Percentiles rank a stretch among this genome's conserved stretches.
These are phyloP conservation scores for Candida saitoana DNA, from an alignment of 805 yeast species.

Conservation along the genomic window DNA sequence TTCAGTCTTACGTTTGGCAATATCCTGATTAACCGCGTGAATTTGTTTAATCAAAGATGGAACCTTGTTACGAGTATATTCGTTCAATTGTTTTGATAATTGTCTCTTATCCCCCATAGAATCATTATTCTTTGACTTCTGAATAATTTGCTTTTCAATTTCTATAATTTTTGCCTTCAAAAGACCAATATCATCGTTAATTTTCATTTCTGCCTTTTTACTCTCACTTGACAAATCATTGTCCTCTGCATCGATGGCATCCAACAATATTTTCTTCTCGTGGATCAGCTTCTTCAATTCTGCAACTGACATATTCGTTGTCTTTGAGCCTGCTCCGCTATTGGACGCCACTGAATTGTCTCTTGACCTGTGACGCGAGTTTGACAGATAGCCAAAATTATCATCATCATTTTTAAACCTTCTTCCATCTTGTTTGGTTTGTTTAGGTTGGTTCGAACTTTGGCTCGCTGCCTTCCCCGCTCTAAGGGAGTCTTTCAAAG, in stretches of 20 bases:
- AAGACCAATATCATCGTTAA: slow-evolving; percentile 55
- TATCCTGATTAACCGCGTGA: slow-evolving; percentile 59
- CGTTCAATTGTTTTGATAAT: slow-evolving; percentile 54
- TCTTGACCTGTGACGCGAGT: slow-evolving; percentile 55
- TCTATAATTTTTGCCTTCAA: slow-evolving; percentile 58
- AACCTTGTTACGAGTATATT: slow-evolving; percentile 60
- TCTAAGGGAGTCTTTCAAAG: slow-evolving; percentile 63
- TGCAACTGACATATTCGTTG: slow-evolving; percentile 41
- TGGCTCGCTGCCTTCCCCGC: slow-evolving; percentile 24
- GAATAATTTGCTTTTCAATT: slow-evolving; percentile 37
- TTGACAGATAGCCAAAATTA: slow-evolving; percentile 61
- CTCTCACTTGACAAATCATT: slow-evolving; percentile 34
- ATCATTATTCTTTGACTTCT: slow-evolving; percentile 22
- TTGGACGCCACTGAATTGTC: slow-evolving; percentile 11
- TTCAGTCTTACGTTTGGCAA: slow-evolving; percentile 63
- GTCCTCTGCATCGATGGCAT: slow-evolving; percentile 68
- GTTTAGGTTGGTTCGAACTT: slow-evolving; percentile 18
- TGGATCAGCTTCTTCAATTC: slow-evolving; percentile 61
- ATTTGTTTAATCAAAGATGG: slow-evolving; percentile 68
- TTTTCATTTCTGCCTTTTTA: slow-evolving; percentile 35
- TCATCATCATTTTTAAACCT: slow-evolving; percentile 69
- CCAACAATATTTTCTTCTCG: slow-evolving; percentile 68
- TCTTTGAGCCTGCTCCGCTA: slow-evolving; percentile 16
- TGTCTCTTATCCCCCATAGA: slow-evolving; percentile 44
- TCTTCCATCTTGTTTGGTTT: slow-evolving; percentile 23